These are phyloP conservation scores for Dryas drummondii DNA, from an alignment of 306 rosid species.

Conservation along the genomic window DNA sequence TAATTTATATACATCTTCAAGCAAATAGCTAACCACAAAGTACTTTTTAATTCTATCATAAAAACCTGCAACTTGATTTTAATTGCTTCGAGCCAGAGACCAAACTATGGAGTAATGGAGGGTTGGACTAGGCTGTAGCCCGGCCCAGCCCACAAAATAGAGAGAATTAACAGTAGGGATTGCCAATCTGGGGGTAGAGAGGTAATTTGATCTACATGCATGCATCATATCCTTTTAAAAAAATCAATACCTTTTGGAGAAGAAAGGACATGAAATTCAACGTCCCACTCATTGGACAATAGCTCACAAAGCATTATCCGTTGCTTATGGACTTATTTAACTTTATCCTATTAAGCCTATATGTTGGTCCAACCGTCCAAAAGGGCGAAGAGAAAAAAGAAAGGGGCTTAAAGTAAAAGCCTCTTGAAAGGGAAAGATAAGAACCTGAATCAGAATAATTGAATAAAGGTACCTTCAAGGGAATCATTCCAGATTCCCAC, in stretches of 20 bases:
- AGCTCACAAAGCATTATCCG: not conserved
- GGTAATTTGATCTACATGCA: not conserved
- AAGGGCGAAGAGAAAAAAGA: not conserved
- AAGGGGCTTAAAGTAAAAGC: not conserved
- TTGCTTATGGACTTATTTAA: not conserved
- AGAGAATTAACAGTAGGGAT: not conserved
- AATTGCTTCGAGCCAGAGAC: too few relatives aligned
- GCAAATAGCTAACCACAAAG: too few relatives aligned
- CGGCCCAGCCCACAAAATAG: too few relatives aligned
- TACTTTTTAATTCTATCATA: too few relatives aligned
- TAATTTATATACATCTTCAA: too few relatives aligned
- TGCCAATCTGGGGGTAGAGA: not conserved
- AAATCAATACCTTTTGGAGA: not conserved
- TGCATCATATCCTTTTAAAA: not conserved
- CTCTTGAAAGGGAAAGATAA: not conserved
- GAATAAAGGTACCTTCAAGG: not conserved
- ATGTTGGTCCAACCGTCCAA: not conserved
- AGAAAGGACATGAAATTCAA: not conserved
- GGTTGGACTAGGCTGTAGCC: too few relatives aligned
- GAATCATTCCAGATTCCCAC: not conserved
- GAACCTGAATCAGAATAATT: not conserved
- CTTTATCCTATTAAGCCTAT: not conserved
- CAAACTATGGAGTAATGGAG: too few relatives aligned
- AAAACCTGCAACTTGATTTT: too few relatives aligned
- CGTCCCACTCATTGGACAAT: not conserved